Conservation (phyloP, 2,329 filamentous ascomycete species). For the Colletotrichum sp. region DNA sequence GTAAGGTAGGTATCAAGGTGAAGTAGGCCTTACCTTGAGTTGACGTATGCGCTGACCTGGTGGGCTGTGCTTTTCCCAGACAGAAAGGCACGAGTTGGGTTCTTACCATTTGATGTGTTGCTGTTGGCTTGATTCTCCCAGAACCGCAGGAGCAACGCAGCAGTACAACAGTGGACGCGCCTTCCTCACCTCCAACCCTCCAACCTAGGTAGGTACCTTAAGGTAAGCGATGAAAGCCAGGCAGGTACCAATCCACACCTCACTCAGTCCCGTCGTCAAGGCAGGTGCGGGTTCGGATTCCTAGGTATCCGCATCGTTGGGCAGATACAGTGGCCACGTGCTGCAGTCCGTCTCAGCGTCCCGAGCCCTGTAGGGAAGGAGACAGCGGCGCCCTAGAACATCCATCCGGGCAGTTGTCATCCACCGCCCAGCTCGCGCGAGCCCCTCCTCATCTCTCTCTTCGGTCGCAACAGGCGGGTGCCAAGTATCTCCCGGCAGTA, state of each 20-base stretch:
- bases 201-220: too few relatives aligned
- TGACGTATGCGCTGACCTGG: neutral
- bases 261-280: neutral
- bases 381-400: neutral
- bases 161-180: too few relatives aligned
- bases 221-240: too few relatives aligned
- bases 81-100: neutral
- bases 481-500: neutral
- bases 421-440: neutral
- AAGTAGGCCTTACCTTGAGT: neutral
- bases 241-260: too few relatives aligned
- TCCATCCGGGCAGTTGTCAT: neutral
- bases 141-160: neutral
- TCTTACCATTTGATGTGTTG: neutral
- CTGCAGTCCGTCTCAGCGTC: neutral
- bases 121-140: neutral
- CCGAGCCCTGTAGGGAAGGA: neutral
- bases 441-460: neutral
- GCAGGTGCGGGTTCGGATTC: neutral
- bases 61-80: neutral
- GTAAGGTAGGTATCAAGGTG: neutral
- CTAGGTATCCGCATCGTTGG: neutral
- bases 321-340: conserved; percentile 7
- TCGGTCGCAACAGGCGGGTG: neutral
- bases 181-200: neutral